phyloP scores from a whole-genome alignment of 306 rosid genomes.

The Amphicarpaea edgeworthii region DNA sequence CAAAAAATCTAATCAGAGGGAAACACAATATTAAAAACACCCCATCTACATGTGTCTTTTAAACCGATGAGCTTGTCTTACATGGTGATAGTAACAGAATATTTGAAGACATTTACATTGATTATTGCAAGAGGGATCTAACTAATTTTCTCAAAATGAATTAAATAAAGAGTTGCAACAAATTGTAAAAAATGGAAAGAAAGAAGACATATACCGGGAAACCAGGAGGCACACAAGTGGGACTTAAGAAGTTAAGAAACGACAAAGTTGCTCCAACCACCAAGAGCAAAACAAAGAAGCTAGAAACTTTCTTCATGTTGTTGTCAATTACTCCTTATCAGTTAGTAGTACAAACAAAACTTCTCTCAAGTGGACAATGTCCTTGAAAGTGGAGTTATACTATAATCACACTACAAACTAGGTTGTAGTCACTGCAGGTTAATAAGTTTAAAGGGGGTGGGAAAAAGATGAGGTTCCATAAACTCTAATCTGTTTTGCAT shows the following conservation, averaged over 20 bases:
- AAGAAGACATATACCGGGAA: constrained; percentile 51
- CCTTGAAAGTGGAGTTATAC: background rate
- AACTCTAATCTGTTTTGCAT: background rate
- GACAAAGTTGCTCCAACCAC: constrained; percentile 44
- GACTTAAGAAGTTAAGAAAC: constrained; percentile 46
- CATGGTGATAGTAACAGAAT: background rate
- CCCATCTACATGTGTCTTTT: background rate
- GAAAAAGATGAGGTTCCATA: constrained; percentile 3
- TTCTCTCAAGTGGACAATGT: constrained; percentile 16
- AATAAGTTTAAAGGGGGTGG: constrained; percentile 22
- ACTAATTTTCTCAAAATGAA: background rate
- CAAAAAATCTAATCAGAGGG: background rate
- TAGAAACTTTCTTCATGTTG: constrained; percentile 66
- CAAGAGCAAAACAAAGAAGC: constrained; percentile 55
- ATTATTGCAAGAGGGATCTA: background rate
- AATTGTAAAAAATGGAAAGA: background rate
- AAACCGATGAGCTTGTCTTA: background rate
- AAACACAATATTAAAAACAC: background rate
- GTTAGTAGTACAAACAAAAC: background rate
- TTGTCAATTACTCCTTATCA: background rate
- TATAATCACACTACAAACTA: constrained; percentile 4
- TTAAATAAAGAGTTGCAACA: background rate
- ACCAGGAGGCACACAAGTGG: constrained; percentile 33
- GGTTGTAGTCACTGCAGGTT: constrained; percentile 24
- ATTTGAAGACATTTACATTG: background rate